phyloP scores from a whole-genome alignment of 2,329 filamentous ascomycete species.

The Stagonosporopsis cucurbitacearum region DNA sequence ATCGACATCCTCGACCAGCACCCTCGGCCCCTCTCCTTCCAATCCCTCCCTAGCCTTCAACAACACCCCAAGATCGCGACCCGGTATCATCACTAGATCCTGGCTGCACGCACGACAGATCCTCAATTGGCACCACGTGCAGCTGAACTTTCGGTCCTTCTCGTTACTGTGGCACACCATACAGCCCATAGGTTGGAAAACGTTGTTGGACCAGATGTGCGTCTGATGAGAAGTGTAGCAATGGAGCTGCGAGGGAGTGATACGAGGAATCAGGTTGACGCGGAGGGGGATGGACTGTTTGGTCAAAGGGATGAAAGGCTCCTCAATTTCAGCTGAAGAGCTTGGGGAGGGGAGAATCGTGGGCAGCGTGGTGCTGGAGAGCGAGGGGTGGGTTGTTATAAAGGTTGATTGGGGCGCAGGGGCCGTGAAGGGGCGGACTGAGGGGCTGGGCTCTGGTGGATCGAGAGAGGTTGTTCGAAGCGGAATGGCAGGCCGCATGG shows the following conservation, averaged over 20 bases:
- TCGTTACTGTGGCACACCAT: constrained; percentile 42
- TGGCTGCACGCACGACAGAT: constrained; percentile 42
- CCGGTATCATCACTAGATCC: constrained; percentile 29
- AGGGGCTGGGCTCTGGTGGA: constrained; percentile 17
- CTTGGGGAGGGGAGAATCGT: neutral
- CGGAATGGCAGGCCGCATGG: constrained; percentile 2
- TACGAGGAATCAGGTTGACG: constrained; percentile 31
- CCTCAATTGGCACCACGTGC: constrained; percentile 47
- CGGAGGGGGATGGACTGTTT: constrained; percentile 22
- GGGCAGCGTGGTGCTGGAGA: neutral
- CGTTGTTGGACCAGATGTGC: constrained; percentile 40
- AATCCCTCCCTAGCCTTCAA: constrained; percentile 17
- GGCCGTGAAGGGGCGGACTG: constrained; percentile 12
- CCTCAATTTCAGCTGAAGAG: neutral
- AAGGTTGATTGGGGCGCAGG: constrained; percentile 11
- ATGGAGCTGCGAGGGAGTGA: constrained; percentile 36
- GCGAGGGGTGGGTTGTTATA: neutral
- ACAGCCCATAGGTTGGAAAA: constrained; percentile 45
- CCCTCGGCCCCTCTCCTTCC: neutral
- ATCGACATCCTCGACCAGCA: constrained; percentile 16
- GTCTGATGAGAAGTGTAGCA: constrained; percentile 44
- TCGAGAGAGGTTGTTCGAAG: constrained; percentile 20
- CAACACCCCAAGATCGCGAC: constrained; percentile 28
- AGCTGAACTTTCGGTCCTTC: constrained; percentile 40
- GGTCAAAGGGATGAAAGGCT: constrained; percentile 34